Evolutionary conservation across 1,284 basidiomycete species (phyloP).

Genomic region (Rhodotorula sp.): DNA sequence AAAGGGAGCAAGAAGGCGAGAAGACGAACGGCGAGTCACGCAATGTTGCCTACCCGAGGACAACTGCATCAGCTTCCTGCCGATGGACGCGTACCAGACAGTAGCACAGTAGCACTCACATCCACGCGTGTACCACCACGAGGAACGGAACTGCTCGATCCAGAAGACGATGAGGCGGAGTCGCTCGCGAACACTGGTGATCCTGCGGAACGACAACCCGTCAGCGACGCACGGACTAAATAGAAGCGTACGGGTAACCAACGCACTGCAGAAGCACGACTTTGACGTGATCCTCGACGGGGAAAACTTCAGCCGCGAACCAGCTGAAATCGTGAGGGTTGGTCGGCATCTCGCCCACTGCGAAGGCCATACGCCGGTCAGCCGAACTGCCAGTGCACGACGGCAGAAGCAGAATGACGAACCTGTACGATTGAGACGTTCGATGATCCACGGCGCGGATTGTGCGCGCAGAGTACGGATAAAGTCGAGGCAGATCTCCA

Average conservation of each 20-base stretch:
- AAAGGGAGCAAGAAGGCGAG: background rate
- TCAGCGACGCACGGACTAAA: background rate
- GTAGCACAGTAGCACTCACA: constrained; percentile 36
- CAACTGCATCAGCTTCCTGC: background rate
- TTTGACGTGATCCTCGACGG: constrained; percentile 93
- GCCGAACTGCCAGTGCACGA: rapidly evolving
- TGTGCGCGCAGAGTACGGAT: constrained; percentile 74
- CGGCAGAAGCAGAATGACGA: constrained; percentile 55
- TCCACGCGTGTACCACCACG: constrained; percentile 60
- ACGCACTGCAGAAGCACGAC: constrained; percentile 73
- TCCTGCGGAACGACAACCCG: constrained; percentile 44
- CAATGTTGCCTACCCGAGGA: constrained; percentile 10
- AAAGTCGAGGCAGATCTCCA: constrained; percentile 73
- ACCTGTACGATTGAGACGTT: constrained; percentile 70
- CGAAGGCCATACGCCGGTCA: background rate
- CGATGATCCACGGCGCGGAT: constrained; percentile 85
- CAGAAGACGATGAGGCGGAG: constrained; percentile 83
- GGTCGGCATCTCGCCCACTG: constrained; percentile 42
- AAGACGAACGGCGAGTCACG: background rate
- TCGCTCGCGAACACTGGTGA: constrained; percentile 72
- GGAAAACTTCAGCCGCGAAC: constrained; percentile 86
- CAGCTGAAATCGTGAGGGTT: constrained; percentile 69
- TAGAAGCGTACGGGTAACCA: background rate
- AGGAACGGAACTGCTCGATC: constrained; percentile 75
- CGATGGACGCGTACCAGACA: background rate